Conservation (phyloP, 768 basidiomycete species). For the Boletus coccyginus region DNA sequence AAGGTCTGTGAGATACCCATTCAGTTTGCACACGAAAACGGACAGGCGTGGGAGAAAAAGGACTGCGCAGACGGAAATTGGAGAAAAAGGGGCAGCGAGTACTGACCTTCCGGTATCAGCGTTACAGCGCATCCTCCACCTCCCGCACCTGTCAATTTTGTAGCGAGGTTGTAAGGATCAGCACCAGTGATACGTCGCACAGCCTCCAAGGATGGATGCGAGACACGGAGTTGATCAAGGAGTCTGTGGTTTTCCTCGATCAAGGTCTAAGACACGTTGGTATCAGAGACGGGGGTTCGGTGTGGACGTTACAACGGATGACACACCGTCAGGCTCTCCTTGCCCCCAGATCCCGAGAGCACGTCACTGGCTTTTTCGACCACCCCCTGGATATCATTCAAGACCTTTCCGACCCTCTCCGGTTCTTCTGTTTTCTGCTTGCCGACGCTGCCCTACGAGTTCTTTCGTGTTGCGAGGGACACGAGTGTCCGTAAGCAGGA, state of each 20-base stretch:
- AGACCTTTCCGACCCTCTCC: slow-evolving; percentile 72
- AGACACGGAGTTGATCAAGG: slow-evolving; percentile 83
- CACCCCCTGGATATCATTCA: slow-evolving; percentile 81
- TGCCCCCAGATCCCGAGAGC: slow-evolving; percentile 52
- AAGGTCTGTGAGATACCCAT: slow-evolving; percentile 53
- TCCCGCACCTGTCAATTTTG: slow-evolving; percentile 97
- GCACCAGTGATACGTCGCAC: slow-evolving; percentile 70
- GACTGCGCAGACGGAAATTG: neutral
- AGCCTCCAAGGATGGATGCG: slow-evolving; percentile 82
- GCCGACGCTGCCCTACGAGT: slow-evolving; percentile 88
- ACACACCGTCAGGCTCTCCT: slow-evolving; percentile 53
- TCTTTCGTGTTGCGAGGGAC: slow-evolving; percentile 93
- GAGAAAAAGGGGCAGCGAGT: neutral
- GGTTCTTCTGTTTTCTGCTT: slow-evolving; percentile 78
- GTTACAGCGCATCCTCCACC: slow-evolving; percentile 99
- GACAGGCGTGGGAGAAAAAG: neutral
- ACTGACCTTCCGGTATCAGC: slow-evolving; percentile 87
- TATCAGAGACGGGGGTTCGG: neutral
- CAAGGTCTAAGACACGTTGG: slow-evolving; percentile 49
- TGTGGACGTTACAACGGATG: neutral
- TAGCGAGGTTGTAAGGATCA: slow-evolving; percentile 67
- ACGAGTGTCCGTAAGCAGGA: slow-evolving; percentile 90
- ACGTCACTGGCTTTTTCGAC: slow-evolving; percentile 76
- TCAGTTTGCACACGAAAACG: neutral
- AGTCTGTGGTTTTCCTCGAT: slow-evolving; percentile 89